Conservation (phyloP, 352 stramenopile genomes). For the Pythium brassicae region DNA sequence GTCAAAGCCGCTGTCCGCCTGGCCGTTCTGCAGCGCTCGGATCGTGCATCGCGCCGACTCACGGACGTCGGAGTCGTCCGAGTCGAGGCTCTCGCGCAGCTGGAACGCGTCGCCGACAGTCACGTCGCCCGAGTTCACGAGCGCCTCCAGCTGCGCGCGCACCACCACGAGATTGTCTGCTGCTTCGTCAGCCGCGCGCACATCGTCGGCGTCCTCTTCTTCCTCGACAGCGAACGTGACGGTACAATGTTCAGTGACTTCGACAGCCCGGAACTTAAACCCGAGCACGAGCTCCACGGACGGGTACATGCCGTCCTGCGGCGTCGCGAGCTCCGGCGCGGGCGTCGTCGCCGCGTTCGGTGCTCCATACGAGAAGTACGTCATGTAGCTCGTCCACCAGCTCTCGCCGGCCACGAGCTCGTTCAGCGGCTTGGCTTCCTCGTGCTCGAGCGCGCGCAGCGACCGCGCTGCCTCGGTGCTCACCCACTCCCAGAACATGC, state of each 20-base stretch:
- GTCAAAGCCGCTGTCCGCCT: constrained; percentile 26
- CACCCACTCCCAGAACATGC: constrained; percentile 87
- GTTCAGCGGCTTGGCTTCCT: constrained; percentile 38
- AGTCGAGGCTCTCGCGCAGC: constrained; percentile 57
- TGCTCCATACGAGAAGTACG: constrained; percentile 26
- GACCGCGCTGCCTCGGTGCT: constrained; percentile 71
- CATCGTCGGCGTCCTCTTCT: background rate
- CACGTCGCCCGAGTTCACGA: constrained; percentile 60
- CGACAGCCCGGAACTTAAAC: constrained; percentile 5
- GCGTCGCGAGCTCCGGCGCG: constrained; percentile 5
- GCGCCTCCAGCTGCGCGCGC: constrained; percentile 70
- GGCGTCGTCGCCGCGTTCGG: constrained; percentile 14
- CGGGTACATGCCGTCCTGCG: constrained; percentile 29
- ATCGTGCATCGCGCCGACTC: constrained; percentile 63
- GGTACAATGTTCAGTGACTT: background rate
- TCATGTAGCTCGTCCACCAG: constrained; percentile 72
- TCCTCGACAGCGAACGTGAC: constrained; percentile 1
- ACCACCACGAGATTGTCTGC: constrained; percentile 37
- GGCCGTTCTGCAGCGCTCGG: constrained; percentile 45
- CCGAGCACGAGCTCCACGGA: constrained; percentile 24
- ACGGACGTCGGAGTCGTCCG: constrained; percentile 34
- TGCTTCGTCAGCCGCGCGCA: background rate
- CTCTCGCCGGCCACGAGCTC: constrained; percentile 37
- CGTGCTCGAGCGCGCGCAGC: constrained; percentile 57
- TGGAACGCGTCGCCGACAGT: constrained; percentile 69